These are phyloP conservation scores for Austroboletus sp. DNA, from an alignment of 1,284 basidiomycete genomes.

Conservation along the genomic window DNA sequence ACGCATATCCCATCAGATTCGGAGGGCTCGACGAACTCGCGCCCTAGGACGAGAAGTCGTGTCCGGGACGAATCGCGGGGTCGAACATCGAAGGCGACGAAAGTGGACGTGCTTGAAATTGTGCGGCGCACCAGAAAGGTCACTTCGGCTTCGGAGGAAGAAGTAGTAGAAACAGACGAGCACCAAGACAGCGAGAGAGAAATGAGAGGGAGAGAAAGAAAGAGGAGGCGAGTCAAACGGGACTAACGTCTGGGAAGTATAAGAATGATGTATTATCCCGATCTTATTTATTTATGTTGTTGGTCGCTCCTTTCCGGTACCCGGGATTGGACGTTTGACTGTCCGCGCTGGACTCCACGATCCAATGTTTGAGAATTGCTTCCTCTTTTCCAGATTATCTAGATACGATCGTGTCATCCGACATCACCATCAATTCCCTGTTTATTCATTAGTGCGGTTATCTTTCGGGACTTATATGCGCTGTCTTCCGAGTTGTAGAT, in stretches of 20 bases:
- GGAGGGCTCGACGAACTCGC: slow-evolving; percentile 15
- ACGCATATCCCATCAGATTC: slow-evolving; percentile 21
- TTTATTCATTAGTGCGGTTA: too few relatives aligned
- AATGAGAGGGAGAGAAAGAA: slow-evolving; percentile 23
- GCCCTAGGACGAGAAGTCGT: slow-evolving; percentile 23
- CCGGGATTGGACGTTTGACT: too few relatives aligned
- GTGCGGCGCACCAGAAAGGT: slow-evolving; percentile 5
- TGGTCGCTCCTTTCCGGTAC: not conserved
- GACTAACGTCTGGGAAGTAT: slow-evolving; percentile 2
- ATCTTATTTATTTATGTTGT: not conserved
- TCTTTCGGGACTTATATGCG: too few relatives aligned
- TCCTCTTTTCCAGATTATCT: too few relatives aligned
- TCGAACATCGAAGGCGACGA: slow-evolving; percentile 12
- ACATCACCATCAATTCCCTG: too few relatives aligned
- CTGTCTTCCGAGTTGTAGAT: too few relatives aligned
- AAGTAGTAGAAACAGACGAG: slow-evolving; percentile 5
- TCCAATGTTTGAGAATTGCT: too few relatives aligned
- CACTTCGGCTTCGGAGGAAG: slow-evolving; percentile 8
- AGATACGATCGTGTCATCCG: too few relatives aligned
- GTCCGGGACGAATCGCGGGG: slow-evolving; percentile 19
- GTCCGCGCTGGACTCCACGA: too few relatives aligned
- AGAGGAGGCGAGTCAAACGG: slow-evolving; percentile 27
- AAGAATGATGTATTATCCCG: not conserved
- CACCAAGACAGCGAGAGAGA: slow-evolving; percentile 15
- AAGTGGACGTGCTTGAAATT: slow-evolving; percentile 3